Percentiles rank a stretch among this genome's conserved stretches.
Conservation (phyloP, 176 grass and related monocot genomes). For the Triticum turgidum region DNA sequence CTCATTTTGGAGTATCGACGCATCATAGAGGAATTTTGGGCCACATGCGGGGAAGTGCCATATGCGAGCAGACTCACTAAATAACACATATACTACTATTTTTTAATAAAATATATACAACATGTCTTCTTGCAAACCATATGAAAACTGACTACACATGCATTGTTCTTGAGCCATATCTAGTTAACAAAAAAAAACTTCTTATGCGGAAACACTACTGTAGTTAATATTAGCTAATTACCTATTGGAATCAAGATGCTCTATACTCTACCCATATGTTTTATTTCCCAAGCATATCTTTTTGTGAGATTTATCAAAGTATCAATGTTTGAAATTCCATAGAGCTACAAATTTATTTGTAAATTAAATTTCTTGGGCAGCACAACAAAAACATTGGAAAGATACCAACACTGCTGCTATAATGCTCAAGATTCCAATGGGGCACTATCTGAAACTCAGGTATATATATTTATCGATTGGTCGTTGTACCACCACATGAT, state of each 20-base stretch:
- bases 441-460: slow-evolving; percentile 73
- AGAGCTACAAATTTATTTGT: neutral
- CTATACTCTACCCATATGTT: neutral
- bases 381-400: slow-evolving; percentile 70
- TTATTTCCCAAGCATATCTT: neutral
- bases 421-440: slow-evolving; percentile 69
- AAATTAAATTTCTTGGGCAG: slow-evolving; percentile 33
- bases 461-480: slow-evolving; percentile 9
- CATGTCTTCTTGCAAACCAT: neutral
- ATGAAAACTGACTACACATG: neutral
- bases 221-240: neutral
- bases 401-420: slow-evolving; percentile 83
- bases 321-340: neutral
- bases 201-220: neutral
- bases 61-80: neutral
- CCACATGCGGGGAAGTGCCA: neutral
- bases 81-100: neutral
- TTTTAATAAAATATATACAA: neutral
- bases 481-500: neutral
- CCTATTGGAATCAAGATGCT: neutral
- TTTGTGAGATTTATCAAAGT: neutral
- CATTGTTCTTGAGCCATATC: neutral
- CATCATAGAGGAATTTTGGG: neutral
- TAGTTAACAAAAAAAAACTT: neutral
- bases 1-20: neutral